Conservation (phyloP, 352 stramenopile species). For the Plasmopara viticola region DNA sequence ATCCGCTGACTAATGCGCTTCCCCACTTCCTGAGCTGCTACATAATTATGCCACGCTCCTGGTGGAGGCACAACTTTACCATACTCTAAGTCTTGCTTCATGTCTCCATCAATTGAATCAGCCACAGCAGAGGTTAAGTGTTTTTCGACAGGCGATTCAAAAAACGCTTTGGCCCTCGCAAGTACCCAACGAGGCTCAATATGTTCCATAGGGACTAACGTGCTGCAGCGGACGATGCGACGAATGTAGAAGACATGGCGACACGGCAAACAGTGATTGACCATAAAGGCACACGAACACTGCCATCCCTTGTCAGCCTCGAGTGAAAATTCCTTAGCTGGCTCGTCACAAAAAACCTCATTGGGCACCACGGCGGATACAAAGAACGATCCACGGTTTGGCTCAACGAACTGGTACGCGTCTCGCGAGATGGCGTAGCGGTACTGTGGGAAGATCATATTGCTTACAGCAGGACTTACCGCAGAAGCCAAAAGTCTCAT, state of each 20-base stretch:
- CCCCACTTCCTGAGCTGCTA: conserved; percentile 26
- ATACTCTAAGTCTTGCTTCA: conserved; percentile 1
- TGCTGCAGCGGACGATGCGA: conserved; percentile 27
- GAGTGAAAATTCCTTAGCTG: conserved; percentile 29
- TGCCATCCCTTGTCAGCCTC: conserved; percentile 27
- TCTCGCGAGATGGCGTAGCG: conserved; percentile 19
- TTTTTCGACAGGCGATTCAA: conserved; percentile 6
- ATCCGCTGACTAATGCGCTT: conserved; percentile 27
- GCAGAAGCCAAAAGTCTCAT: conserved; percentile 28
- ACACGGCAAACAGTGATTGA: conserved; percentile 29
- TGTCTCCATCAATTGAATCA: conserved; percentile 1
- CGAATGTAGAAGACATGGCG: conserved; percentile 32
- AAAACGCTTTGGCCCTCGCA: conserved; percentile 17
- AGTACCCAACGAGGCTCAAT: conserved; percentile 29
- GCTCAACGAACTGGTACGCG: conserved; percentile 32
- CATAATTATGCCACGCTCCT: conserved; percentile 28
- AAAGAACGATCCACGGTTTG: conserved; percentile 25
- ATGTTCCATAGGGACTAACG: conserved; percentile 21
- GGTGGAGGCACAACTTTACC: conserved; percentile 11
- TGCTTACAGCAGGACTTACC: conserved; percentile 17
- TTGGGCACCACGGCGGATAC: conserved; percentile 23
- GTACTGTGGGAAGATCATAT: conserved; percentile 28
- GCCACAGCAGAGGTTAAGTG: neutral
- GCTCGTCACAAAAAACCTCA: conserved; percentile 28
- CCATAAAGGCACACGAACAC: conserved; percentile 36